These are phyloP conservation scores for Neocatenulostroma microsporum DNA, from an alignment of 2,329 filamentous ascomycete genomes.

Conservation along the genomic window DNA sequence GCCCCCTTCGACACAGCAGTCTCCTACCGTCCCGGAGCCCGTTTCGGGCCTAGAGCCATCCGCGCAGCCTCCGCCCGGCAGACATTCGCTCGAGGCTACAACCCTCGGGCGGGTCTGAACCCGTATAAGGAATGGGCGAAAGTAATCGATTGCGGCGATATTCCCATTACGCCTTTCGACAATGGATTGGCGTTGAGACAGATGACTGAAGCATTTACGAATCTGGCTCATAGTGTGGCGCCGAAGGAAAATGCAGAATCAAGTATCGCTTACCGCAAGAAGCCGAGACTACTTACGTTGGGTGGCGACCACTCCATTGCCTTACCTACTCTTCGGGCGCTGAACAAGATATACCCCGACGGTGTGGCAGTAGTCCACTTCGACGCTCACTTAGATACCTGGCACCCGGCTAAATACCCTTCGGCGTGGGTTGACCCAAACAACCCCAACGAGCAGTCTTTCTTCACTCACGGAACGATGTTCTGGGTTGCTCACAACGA, in stretches of 20 bases:
- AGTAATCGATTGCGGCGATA: slow-evolving; percentile 83
- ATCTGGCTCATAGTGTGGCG: slow-evolving; percentile 49
- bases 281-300: slow-evolving; percentile 41
- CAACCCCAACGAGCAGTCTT: slow-evolving; percentile 53
- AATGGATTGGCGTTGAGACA: slow-evolving; percentile 72
- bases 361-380: slow-evolving; percentile 46
- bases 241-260: slow-evolving; percentile 32
- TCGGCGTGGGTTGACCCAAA: slow-evolving; percentile 57
- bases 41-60: slow-evolving; percentile 83
- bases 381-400: slow-evolving; percentile 68
- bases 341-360: slow-evolving; percentile 39
- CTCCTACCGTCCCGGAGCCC: slow-evolving; percentile 43
- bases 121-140: slow-evolving; percentile 72
- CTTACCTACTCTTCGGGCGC: slow-evolving; percentile 42
- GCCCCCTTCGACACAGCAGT: slow-evolving; percentile 46
- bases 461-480: slow-evolving; percentile 85
- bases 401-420: slow-evolving; percentile 75
- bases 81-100: slow-evolving; percentile 71
- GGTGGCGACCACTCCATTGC: slow-evolving; percentile 47
- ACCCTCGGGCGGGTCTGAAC: slow-evolving; percentile 73
- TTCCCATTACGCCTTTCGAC: slow-evolving; percentile 79
- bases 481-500: slow-evolving; percentile 83
- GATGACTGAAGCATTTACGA: slow-evolving; percentile 72
- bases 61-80: slow-evolving; percentile 75
- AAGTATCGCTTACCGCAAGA: slow-evolving; percentile 34